Percentiles rank a stretch among this genome's conserved stretches.
Evolutionary conservation across 2,329 filamentous ascomycete species (phyloP).

Genomic region (Xylaria polymorpha): DNA sequence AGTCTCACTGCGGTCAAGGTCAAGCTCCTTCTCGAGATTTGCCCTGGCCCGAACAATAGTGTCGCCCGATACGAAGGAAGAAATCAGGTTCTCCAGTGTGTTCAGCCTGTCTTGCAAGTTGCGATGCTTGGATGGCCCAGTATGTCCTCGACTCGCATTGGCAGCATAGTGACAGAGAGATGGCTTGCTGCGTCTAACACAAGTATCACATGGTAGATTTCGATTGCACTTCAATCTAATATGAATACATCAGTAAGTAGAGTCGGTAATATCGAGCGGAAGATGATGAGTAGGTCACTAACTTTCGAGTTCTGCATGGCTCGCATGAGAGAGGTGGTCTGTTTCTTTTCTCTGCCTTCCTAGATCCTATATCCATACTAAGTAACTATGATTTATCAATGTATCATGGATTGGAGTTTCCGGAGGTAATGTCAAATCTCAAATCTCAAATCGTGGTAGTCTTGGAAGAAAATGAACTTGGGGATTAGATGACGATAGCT

Average conservation of each 20-base stretch:
- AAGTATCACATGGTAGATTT: conserved; percentile 49
- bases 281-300: conserved; percentile 16
- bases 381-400: not conserved
- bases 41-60: conserved; percentile 7
- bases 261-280: not conserved
- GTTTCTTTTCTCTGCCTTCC: conserved; percentile 50
- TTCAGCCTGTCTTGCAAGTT: conserved; percentile 46
- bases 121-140: conserved; percentile 20
- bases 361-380: conserved; percentile 19
- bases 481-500: not conserved
- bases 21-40: not conserved
- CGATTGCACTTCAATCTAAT: conserved; percentile 52
- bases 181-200: conserved; percentile 44
- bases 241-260: conserved; percentile 1
- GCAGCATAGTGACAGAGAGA: conserved; percentile 48
- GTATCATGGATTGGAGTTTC: not conserved
- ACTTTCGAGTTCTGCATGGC: conserved; percentile 52
- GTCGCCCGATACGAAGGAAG: conserved; percentile 38
- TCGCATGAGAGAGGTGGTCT: conserved; percentile 52
- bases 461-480: not conserved
- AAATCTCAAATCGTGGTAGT: not conserved
- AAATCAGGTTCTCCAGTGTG: conserved; percentile 47
- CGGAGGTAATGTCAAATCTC: not conserved
- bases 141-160: conserved; percentile 44
- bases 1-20: not conserved